Evolutionary conservation across 192 early-diverging fungal genomes (phyloP).

Genomic region (Chytriomyces hyalinus): DNA sequence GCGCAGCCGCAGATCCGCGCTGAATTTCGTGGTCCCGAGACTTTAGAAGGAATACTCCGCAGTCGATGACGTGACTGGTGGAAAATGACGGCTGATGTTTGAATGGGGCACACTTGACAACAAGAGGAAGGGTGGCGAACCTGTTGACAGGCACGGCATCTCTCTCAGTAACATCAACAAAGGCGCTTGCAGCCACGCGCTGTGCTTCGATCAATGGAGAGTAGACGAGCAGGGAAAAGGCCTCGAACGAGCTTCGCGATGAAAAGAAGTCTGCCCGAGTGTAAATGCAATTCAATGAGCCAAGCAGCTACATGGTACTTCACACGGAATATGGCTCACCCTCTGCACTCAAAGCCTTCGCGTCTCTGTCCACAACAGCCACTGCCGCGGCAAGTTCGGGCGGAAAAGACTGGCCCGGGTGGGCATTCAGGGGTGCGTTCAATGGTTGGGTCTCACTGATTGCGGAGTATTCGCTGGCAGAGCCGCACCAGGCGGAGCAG

Average conservation of each 20-base stretch:
- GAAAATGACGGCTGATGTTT: background rate
- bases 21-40: conserved; percentile 87
- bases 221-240: conserved; percentile 82
- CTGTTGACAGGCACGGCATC: conserved; percentile 40
- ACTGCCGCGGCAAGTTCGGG: too few relatives aligned
- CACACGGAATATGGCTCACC: too few relatives aligned
- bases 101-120: background rate
- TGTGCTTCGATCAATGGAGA: conserved; percentile 85
- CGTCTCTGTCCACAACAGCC: too few relatives aligned
- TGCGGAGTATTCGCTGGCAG: too few relatives aligned
- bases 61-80: conserved; percentile 11
- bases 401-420: too few relatives aligned
- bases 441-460: too few relatives aligned
- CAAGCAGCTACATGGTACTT: too few relatives aligned
- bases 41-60: conserved; percentile 70
- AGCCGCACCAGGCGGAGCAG: too few relatives aligned
- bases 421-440: too few relatives aligned
- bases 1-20: conserved; percentile 80
- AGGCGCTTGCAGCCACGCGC: conserved; percentile 84
- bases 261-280: conserved; percentile 57
- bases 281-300: too few relatives aligned
- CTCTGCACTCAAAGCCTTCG: too few relatives aligned
- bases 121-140: background rate
- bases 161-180: conserved; percentile 89
- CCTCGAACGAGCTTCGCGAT: conserved; percentile 78